Base-by-base conservation (phyloP, 345 rosid genomes). In the Fremontodendron californicum region DNA sequence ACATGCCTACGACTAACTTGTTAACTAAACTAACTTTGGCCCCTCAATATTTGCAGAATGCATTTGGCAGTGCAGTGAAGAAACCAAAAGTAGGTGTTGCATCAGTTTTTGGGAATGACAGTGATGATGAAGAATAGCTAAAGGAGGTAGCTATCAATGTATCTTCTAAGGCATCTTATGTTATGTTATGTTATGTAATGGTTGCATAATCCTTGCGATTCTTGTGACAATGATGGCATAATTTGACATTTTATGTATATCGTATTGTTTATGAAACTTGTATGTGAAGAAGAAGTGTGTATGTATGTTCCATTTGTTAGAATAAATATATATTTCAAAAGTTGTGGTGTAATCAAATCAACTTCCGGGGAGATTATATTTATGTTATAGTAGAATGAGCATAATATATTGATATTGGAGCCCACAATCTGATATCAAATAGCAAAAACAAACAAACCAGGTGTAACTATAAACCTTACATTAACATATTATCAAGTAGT, bases 61-160 rank as follows among this genome's bases (percentile, higher is more conserved):
- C 86, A 73, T 61, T 85, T 13, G 80, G 78, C 43, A 81, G 74
- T 81, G 79, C 83, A 45, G 80, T 76, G 39, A 96, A 93, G 92
- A 93, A 92, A 83, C 91, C 92, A 0, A 93, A 92, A 82, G 65
- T 68, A 63, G 81, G 86, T 1, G 88, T 92, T 6, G 92, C 97
- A 51, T 92, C 98, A 0, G 90, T 90, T 64, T 96, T 96, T 19
- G 83, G 92, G 54, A 80, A 91, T 61, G 94, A 93, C 25, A 92
- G 97, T 19, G 99, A 92, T 55, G 96, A 93, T 57, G 97, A 57
- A 4, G 54, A 93, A 75, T 78, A 85, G 81, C 75, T 73, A 78
- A 78, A 43, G 69, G 29, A 43, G 69, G 29, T 18, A 7, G 71
- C 33, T 16, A 57, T n/a, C n/a, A n/a, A n/a, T n/a, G n/a, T n/a